Evolutionary conservation across 768 basidiomycete genomes (phyloP).

Genomic region (Cubamyces lactineus): DNA sequence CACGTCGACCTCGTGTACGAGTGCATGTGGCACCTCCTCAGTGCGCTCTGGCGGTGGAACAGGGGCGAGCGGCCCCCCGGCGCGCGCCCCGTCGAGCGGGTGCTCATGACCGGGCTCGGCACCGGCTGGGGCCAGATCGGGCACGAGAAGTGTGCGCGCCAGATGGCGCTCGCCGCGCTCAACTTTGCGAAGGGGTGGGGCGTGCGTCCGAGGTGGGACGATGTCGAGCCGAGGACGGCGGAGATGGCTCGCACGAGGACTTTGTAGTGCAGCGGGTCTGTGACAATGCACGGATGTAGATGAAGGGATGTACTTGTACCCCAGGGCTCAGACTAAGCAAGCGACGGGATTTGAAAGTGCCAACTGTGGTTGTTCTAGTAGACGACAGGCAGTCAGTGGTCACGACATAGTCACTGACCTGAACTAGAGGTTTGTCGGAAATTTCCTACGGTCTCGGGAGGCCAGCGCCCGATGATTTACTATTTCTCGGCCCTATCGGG

Average conservation of each 20-base stretch:
- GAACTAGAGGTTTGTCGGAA: too few species aligned
- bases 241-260: conserved; percentile 17
- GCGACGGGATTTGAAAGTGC: too few species aligned
- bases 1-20: conserved; percentile 27
- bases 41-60: conserved; percentile 23
- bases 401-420: too few species aligned
- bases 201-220: conserved; percentile 21
- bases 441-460: too few species aligned
- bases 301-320: too few species aligned
- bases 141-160: conserved; percentile 20
- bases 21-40: conserved; percentile 27
- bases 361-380: too few species aligned
- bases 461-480: too few species aligned
- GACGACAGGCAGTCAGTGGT: too few species aligned
- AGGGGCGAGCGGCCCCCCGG: conserved; percentile 15
- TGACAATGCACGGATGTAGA: too few species aligned
- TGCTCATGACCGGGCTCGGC: conserved; percentile 27
- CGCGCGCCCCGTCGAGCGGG: conserved; percentile 11
- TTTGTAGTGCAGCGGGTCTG: not conserved
- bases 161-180: conserved; percentile 26
- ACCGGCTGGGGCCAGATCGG: conserved; percentile 17
- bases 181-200: conserved; percentile 24
- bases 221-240: conserved; percentile 9
- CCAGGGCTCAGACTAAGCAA: too few species aligned
- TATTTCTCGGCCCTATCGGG: too few species aligned